These are phyloP conservation scores for Uncinocarpus reesii DNA, from an alignment of 2,329 filamentous ascomycete species.

Conservation along the genomic window DNA sequence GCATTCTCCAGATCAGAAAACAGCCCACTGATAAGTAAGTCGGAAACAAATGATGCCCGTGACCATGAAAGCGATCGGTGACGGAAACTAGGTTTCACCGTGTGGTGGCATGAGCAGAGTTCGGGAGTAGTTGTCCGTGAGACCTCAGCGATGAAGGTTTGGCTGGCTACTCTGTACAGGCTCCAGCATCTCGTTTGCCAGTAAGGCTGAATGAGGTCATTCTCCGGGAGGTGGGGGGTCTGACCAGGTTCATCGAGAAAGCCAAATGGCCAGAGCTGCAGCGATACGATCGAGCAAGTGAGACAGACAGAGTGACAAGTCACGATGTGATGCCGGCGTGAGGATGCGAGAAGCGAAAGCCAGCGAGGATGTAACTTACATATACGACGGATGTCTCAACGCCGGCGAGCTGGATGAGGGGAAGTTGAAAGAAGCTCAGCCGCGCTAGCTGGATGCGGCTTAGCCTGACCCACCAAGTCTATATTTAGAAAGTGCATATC, in stretches of 20 bases:
- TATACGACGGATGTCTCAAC: constrained; percentile 12
- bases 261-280: background rate
- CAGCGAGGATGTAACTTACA: background rate
- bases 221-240: background rate
- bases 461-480: background rate
- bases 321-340: background rate
- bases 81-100: too few species aligned
- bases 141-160: too few species aligned
- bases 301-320: background rate
- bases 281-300: background rate
- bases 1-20: too few species aligned
- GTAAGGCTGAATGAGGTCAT: constrained; percentile 5
- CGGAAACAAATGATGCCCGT: too few species aligned
- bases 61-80: too few species aligned
- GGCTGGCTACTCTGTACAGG: background rate
- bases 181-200: background rate
- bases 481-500: constrained; percentile 3
- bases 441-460: background rate
- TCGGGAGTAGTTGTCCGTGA: too few species aligned
- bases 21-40: too few species aligned
- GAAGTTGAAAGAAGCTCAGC: constrained; percentile 10
- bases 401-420: constrained; percentile 1
- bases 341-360: background rate
- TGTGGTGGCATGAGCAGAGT: too few species aligned
- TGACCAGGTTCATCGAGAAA: background rate